Conservation (phyloP, 768 basidiomycete species). For the Kwoniella sp. region DNA sequence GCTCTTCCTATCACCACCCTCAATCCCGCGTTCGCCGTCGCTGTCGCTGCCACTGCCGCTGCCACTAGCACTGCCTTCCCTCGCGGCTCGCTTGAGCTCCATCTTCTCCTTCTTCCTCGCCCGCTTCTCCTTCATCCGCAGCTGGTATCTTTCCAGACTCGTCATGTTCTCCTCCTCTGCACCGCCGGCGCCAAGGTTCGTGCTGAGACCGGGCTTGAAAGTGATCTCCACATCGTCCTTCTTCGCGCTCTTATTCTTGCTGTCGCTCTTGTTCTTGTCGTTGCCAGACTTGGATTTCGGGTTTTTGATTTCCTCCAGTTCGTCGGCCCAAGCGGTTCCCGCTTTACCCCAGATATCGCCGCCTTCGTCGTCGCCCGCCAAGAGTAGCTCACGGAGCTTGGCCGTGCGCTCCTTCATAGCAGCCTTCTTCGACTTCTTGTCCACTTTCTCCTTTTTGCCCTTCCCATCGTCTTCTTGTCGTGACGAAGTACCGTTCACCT, state of each 20-base stretch:
- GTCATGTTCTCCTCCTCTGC: conserved; percentile 70
- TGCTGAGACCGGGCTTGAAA: conserved; percentile 78
- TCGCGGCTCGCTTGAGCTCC: conserved; percentile 52
- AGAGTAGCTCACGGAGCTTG: conserved; percentile 73
- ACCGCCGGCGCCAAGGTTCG: conserved; percentile 6
- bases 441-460: conserved; percentile 11
- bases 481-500: conserved; percentile 23
- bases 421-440: conserved; percentile 53
- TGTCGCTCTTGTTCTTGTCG: conserved; percentile 27
- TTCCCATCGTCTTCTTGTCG: conserved; percentile 28
- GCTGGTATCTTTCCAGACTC: conserved; percentile 82
- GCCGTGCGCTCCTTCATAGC: conserved; percentile 64
- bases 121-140: conserved; percentile 86
- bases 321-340: conserved; percentile 56
- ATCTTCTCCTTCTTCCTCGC: conserved; percentile 76
- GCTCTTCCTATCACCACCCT: conserved; percentile 8
- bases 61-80: conserved; percentile 31
- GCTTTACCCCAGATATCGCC: conserved; percentile 77
- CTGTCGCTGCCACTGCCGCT: conserved; percentile 33
- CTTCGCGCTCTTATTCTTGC: conserved; percentile 22
- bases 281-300: conserved; percentile 15
- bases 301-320: conserved; percentile 21
- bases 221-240: conserved; percentile 91
- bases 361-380: conserved; percentile 64
- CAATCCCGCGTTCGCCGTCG: conserved; percentile 30